A percentile compares a stretch with the other conserved stretches of the same genome.
phyloP scores from a whole-genome alignment of 1,139 yeast genomes.

The Yamadazyma kanchanaburiensis region DNA sequence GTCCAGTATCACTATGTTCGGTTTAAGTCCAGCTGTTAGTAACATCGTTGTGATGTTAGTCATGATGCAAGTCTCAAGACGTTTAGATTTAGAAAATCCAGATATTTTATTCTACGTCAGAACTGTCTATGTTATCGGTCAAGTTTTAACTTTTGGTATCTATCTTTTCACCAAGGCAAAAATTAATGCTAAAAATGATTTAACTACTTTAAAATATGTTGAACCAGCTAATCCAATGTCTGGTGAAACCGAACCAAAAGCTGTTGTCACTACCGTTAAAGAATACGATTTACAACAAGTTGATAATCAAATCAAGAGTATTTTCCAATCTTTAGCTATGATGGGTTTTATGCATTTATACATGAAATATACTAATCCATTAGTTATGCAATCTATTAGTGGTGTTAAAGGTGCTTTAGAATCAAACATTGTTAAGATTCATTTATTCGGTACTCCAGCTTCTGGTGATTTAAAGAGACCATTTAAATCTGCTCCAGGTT shows the following conservation, averaged over 20 bases:
- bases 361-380: conserved; percentile 97
- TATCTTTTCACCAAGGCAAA: conserved; percentile 62
- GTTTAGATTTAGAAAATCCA: conserved; percentile 87
- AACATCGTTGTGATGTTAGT: conserved; percentile 89
- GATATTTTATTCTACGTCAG: conserved; percentile 73
- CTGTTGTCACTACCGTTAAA: conserved; percentile 86
- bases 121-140: conserved; percentile 65
- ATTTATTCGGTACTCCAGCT: conserved; percentile 80
- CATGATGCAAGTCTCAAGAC: conserved; percentile 95
- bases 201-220: conserved; percentile 88
- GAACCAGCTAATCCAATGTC: conserved; percentile 81
- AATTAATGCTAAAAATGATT: conserved; percentile 76
- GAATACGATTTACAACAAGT: conserved; percentile 92
- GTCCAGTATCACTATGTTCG: conserved; percentile 18
- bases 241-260: conserved; percentile 69
- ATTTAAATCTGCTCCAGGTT: conserved; percentile 82
- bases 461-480: conserved; percentile 95
- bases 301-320: conserved; percentile 71
- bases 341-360: conserved; percentile 98
- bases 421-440: conserved; percentile 88
- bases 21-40: conserved; percentile 82
- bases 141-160: conserved; percentile 59
- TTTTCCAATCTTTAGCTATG: conserved; percentile 91
- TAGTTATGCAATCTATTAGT: conserved; percentile 89
- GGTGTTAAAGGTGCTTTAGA: conserved; percentile 90